Conservation (phyloP, 768 basidiomycete genomes). For the Candolleomyces aberdarensis region DNA sequence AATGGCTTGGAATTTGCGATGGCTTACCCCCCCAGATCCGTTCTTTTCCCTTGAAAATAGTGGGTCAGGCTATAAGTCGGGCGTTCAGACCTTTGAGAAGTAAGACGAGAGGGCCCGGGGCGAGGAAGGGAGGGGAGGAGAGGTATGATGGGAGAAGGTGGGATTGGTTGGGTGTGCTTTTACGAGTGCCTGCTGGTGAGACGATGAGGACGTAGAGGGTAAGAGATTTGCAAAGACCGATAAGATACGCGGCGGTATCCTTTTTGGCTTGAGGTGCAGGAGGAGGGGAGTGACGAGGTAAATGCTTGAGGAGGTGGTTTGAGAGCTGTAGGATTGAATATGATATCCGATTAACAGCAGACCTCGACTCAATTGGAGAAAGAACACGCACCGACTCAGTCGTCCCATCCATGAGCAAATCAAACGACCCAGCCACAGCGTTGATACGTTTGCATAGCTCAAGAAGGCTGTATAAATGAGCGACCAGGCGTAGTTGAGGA, state of each 20-base stretch:
- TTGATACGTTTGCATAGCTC: slow-evolving; percentile 72
- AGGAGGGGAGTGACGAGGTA: slow-evolving; percentile 36
- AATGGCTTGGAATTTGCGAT: too few relatives aligned
- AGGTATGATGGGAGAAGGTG: slow-evolving; percentile 78
- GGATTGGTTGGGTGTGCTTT: slow-evolving; percentile 9
- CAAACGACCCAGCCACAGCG: slow-evolving; percentile 74
- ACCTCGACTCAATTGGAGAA: not conserved
- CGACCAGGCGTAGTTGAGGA: slow-evolving; percentile 89
- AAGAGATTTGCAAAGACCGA: slow-evolving; percentile 14
- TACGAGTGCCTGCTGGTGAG: slow-evolving; percentile 29
- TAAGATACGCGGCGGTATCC: slow-evolving; percentile 28
- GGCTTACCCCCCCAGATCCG: too few relatives aligned
- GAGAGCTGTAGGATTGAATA: slow-evolving; percentile 20
- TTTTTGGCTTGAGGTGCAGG: slow-evolving; percentile 40
- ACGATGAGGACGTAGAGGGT: slow-evolving; percentile 33
- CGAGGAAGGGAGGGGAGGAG: slow-evolving; percentile 76
- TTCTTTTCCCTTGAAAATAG: slow-evolving; percentile 83
- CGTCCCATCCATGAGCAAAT: slow-evolving; percentile 68
- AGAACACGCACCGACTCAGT: slow-evolving; percentile 47
- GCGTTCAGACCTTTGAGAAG: slow-evolving; percentile 61
- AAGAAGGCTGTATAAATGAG: slow-evolving; percentile 91
- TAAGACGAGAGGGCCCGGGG: slow-evolving; percentile 68
- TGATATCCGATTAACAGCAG: not conserved
- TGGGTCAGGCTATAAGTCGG: slow-evolving; percentile 81
- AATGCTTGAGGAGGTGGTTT: slow-evolving; percentile 42